phyloP scores from a whole-genome alignment of 371 early-diverging fungal species.

The Batrachochytrium dendrobatidis region DNA sequence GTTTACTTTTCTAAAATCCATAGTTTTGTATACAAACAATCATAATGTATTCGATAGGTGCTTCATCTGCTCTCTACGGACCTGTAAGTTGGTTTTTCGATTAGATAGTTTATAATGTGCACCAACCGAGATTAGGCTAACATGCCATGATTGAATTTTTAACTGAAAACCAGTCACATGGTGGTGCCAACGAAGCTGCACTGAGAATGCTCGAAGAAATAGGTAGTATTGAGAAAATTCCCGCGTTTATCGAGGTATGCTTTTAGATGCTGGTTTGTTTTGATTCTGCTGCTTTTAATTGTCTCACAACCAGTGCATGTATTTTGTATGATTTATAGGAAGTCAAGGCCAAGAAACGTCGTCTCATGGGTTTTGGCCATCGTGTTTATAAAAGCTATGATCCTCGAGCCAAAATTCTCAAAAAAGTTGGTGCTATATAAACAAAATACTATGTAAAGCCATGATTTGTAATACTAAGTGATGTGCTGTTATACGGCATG shows the following conservation, averaged over 20 bases:
- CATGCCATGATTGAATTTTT: constrained; percentile 11
- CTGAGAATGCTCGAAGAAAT: constrained; percentile 58
- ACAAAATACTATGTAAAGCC: constrained; percentile 1
- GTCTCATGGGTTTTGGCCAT: constrained; percentile 52
- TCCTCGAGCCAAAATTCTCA: constrained; percentile 44
- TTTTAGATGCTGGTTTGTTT: not conserved
- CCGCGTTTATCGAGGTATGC: constrained; percentile 36
- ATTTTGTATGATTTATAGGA: constrained; percentile 17
- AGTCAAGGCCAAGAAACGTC: constrained; percentile 51
- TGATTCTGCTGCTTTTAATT: not conserved
- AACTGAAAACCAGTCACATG: constrained; percentile 11
- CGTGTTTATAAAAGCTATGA: constrained; percentile 50
- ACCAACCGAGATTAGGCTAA: too few species aligned
- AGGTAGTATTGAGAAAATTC: constrained; percentile 48
- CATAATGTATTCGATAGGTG: constrained; percentile 17
- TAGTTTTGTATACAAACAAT: not conserved
- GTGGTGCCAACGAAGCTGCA: constrained; percentile 43
- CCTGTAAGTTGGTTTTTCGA: constrained; percentile 48
- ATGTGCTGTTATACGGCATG: not conserved
- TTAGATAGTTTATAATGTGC: too few species aligned
- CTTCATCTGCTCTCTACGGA: constrained; percentile 49
- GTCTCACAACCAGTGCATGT: not conserved
- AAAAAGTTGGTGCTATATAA: constrained; percentile 3
- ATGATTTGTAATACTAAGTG: not conserved
- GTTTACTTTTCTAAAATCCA: not conserved